Evolutionary conservation across 139 green algal species (phyloP), one percentile per base, ranked within the genome.

Genomic region (Micractinium conductrix): DNA sequence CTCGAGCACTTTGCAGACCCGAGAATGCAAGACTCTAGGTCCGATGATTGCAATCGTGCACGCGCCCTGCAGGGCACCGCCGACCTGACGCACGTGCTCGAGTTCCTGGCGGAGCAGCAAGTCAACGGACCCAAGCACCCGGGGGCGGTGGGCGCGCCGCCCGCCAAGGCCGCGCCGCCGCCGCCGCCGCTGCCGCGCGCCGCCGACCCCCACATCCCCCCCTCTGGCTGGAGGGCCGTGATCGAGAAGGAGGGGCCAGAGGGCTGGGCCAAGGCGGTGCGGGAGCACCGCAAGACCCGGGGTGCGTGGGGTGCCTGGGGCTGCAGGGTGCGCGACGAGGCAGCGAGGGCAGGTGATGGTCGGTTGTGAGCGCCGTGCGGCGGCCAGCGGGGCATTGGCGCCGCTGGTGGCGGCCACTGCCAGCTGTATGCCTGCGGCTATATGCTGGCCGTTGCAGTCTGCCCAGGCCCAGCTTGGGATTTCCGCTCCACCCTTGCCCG

Each of bases 111-210:
- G 6, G 92, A 97, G 45, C 83, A 93, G 85, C 90, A 95, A 21
- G 95, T 98, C 4, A 98, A 98, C 87, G 95, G 95, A 30, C 85
- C 93, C 42, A 87, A 94, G 68, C 95, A 98, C 88, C 94, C 94
- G 1, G 95, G 95, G 21, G 93, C 94, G 4, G 87, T 96, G 24
- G 95, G 95, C 40, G 71, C 87, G 22, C 86, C 90, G 2, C 93
- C 94, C 21, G 71, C 88, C 30, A 85, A 80, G 63, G 50, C 89
- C 30, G 87, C 87, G 30, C 93, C 93, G 0, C 38, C 79, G 19
- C 19, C 86, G 35, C 93, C 90, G 24, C 45, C 26, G 8, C 68
- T 92, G 30, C 89, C 92, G 2, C 86, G 89, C 14, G 86, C 76
- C 53, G 87, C 76, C 16, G 87, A 81, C n/a, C 43, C 24, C 28